Evolutionary conservation across 2,329 filamentous ascomycete species (phyloP).

Genomic region (Aspergillaceae sp.): DNA sequence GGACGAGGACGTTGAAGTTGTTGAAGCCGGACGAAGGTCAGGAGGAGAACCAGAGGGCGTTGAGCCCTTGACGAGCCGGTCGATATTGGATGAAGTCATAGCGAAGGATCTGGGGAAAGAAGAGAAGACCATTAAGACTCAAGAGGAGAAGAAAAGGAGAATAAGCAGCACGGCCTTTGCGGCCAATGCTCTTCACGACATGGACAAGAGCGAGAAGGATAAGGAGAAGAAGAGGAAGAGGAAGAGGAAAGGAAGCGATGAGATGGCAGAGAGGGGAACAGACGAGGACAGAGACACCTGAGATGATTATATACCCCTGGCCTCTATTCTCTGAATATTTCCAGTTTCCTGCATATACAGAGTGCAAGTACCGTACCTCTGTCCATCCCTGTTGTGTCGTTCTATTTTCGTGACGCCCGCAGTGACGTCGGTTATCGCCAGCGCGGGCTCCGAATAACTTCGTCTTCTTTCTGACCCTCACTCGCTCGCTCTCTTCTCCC

Average conservation of each 20-base stretch:
- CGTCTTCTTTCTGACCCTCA: background rate
- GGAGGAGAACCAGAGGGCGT: background rate
- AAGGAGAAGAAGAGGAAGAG: background rate
- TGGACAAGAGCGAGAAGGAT: background rate
- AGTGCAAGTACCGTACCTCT: too few species aligned
- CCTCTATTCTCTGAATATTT: background rate
- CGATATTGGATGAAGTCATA: slow-evolving; percentile 58
- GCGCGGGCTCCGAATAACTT: background rate
- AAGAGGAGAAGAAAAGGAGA: background rate
- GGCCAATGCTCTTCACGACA: slow-evolving; percentile 20
- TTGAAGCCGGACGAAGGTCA: slow-evolving; percentile 1
- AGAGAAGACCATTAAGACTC: background rate
- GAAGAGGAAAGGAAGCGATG: background rate
- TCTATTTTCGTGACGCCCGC: too few species aligned
- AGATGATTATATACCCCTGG: background rate
- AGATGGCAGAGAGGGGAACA: background rate
- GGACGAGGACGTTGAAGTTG: slow-evolving; percentile 10
- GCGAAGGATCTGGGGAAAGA: background rate
- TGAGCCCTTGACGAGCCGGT: slow-evolving; percentile 87
- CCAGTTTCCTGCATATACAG: too few species aligned
- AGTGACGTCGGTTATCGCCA: background rate
- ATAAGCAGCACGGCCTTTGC: slow-evolving; percentile 18
- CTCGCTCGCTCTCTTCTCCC: background rate
- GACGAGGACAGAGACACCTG: background rate
- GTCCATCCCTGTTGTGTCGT: too few species aligned